Conservation (phyloP, 2,329 filamentous ascomycete species). For the Colletotrichum sp. region DNA sequence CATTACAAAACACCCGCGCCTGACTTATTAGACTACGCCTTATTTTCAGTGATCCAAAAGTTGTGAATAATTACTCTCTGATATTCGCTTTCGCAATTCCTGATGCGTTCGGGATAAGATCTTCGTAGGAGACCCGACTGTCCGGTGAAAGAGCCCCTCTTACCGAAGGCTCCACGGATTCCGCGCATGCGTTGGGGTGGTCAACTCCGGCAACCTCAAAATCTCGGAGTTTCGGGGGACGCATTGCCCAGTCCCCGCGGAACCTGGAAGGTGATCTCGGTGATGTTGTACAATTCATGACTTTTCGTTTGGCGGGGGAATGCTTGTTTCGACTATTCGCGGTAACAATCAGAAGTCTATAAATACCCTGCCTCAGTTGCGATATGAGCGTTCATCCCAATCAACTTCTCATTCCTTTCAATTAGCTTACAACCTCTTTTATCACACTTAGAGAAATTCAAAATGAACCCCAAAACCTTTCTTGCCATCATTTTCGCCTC, state of each 20-base stretch:
- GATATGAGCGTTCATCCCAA: neutral
- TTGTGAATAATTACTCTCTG: accelerated
- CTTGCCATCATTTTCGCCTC: neutral
- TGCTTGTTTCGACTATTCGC: neutral
- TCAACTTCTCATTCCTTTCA: neutral
- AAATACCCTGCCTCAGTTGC: neutral
- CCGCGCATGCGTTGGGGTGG: neutral
- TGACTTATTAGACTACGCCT: neutral
- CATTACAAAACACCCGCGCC: neutral
- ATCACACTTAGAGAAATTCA: neutral
- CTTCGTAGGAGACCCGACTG: neutral
- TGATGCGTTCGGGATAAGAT: neutral
- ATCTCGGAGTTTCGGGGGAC: neutral
- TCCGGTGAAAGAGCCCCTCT: neutral
- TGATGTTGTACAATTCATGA: neutral
- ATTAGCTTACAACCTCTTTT: neutral
- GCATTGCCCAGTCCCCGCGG: neutral
- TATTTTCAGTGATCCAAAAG: neutral
- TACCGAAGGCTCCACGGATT: neutral
- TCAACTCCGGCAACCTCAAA: neutral
- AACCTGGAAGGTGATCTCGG: neutral
- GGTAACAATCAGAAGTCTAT: neutral
- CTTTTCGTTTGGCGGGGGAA: neutral
- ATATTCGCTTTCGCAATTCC: neutral
- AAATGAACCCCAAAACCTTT: neutral